Evolutionary conservation across 352 stramenopile genomes (phyloP).

Genomic region (Phytophthora pluvialis): DNA sequence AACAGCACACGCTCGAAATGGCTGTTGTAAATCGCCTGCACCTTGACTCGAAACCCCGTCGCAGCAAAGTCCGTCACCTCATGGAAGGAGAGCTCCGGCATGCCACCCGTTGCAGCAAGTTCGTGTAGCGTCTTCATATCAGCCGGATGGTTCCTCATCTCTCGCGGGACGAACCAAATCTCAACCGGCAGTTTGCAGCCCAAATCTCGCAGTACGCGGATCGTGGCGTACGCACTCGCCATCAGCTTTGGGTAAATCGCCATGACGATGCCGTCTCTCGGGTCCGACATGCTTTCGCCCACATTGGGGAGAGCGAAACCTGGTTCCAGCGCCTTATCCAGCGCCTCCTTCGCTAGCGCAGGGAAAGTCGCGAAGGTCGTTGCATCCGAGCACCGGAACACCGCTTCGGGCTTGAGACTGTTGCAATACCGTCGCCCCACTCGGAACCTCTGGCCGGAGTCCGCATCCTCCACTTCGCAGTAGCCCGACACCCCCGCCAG

Average conservation of each 20-base stretch:
- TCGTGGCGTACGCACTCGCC: conserved; percentile 41
- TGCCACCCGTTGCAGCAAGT: conserved; percentile 23
- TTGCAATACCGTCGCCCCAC: conserved; percentile 38
- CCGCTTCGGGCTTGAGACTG: conserved; percentile 29
- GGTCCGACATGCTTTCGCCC: background rate
- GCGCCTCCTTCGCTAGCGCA: conserved; percentile 12
- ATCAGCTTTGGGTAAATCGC: conserved; percentile 57
- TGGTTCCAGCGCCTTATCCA: conserved; percentile 4
- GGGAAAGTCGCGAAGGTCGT: conserved; percentile 44
- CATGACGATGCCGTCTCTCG: conserved; percentile 51
- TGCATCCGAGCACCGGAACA: conserved; percentile 50
- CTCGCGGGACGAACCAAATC: conserved; percentile 46
- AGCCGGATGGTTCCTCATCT: conserved; percentile 32
- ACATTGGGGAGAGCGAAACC: conserved; percentile 22
- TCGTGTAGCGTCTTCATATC: conserved; percentile 28
- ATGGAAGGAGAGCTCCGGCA: conserved; percentile 32
- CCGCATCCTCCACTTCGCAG: conserved; percentile 45
- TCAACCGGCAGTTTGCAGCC: conserved; percentile 53
- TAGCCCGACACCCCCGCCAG: conserved; percentile 42
- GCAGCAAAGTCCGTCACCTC: conserved; percentile 35
- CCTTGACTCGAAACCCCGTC: conserved; percentile 51
- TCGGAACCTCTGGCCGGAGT: conserved; percentile 32
- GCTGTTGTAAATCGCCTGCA: conserved; percentile 52
- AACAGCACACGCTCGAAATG: conserved; percentile 52
- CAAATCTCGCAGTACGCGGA: conserved; percentile 40